Evolutionary conservation across 2,329 filamentous ascomycete species (phyloP).

Genomic region (Penicillium sp.): DNA sequence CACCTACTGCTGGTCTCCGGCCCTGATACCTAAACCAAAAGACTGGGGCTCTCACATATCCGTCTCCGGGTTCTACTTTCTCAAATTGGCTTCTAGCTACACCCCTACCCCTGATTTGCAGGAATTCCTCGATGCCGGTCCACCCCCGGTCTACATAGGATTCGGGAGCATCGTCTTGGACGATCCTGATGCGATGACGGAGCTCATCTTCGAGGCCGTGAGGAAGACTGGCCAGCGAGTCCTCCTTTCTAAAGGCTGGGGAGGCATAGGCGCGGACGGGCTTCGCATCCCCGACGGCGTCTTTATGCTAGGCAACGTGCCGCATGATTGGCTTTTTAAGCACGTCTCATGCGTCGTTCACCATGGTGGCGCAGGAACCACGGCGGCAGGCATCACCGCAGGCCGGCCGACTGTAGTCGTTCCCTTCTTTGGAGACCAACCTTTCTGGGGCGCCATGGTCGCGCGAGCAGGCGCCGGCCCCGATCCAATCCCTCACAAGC

Average conservation of each 20-base stretch:
- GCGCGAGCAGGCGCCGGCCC: constrained; percentile 69
- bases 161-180: constrained; percentile 81
- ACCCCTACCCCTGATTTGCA: constrained; percentile 62
- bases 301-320: constrained; percentile 78
- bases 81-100: constrained; percentile 63
- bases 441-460: constrained; percentile 78
- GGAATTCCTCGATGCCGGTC: constrained; percentile 62
- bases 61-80: constrained; percentile 49
- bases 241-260: constrained; percentile 83
- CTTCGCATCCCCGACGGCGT: constrained; percentile 67
- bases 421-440: constrained; percentile 82
- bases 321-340: constrained; percentile 86
- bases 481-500: constrained; percentile 63
- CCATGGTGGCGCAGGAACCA: constrained; percentile 43
- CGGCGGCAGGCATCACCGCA: constrained; percentile 73
- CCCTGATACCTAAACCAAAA: constrained; percentile 37
- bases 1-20: constrained; percentile 13
- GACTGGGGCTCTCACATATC: constrained; percentile 34
- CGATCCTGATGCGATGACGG: constrained; percentile 66
- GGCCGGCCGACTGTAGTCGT: constrained; percentile 79
- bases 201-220: constrained; percentile 69
- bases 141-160: constrained; percentile 74
- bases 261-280: constrained; percentile 61
- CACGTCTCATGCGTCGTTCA: constrained; percentile 78
- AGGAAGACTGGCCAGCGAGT: constrained; percentile 65